Evolutionary conservation across 805 yeast species (phyloP).

Genomic region (Yarrowia sp.): DNA sequence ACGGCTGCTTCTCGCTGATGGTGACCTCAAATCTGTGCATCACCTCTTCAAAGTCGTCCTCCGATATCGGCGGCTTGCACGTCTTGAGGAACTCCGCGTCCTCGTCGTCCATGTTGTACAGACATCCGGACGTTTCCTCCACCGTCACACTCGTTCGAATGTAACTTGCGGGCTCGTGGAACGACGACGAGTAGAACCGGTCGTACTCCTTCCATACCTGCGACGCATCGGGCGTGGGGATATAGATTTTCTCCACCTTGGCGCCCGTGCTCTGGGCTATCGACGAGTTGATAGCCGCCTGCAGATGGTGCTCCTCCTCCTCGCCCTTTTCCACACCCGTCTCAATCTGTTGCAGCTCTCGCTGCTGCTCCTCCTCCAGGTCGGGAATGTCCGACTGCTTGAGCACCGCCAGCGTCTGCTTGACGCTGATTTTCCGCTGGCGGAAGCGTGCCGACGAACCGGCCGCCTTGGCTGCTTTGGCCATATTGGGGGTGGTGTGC

Average conservation of each 20-base stretch:
- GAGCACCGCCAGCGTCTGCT: conserved; percentile 80
- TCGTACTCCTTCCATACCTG: conserved; percentile 76
- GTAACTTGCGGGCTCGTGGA: conserved; percentile 76
- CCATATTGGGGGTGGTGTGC: conserved; percentile 24
- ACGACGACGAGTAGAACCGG: conserved; percentile 71
- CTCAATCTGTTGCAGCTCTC: conserved; percentile 88
- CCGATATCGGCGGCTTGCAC: conserved; percentile 58
- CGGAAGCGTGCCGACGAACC: conserved; percentile 71
- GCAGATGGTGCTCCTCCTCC: conserved; percentile 95
- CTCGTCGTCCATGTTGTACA: conserved; percentile 86
- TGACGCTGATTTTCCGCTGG: conserved; percentile 92
- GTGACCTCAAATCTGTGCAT: conserved; percentile 76
- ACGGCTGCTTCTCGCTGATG: conserved; percentile 85
- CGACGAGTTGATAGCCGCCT: conserved; percentile 85
- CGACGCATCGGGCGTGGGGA: conserved; percentile 97
- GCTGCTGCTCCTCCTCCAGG: conserved; percentile 76
- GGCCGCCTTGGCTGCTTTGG: conserved; percentile 52
- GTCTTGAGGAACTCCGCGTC: conserved; percentile 73
- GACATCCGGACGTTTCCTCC: conserved; percentile 90
- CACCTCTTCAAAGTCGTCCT: conserved; percentile 84
- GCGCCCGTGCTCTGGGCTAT: conserved; percentile 63
- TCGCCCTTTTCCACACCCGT: conserved; percentile 98
- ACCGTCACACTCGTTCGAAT: conserved; percentile 92
- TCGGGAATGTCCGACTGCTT: conserved; percentile 82
- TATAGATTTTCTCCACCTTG: conserved; percentile 66